Percentiles rank a stretch among this genome's conserved stretches.
Conservation (phyloP, 2,329 filamentous ascomycete species). For the Ceratocystis huliohia region DNA sequence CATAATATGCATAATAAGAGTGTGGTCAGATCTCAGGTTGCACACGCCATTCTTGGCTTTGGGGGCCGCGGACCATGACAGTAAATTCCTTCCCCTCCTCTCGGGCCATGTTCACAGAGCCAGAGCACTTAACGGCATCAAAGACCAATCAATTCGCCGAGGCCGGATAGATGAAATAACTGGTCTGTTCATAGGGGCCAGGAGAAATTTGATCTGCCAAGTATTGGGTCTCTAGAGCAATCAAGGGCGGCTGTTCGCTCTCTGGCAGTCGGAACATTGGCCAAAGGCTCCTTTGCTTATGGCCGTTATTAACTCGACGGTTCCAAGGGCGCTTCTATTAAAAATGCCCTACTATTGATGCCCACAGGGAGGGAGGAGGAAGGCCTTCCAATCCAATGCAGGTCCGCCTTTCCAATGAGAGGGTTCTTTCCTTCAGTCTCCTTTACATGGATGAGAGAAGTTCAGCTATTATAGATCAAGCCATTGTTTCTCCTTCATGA, state of each 20-base stretch:
- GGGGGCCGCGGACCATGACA: not conserved
- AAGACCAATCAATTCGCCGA: not conserved
- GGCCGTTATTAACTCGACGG: not conserved
- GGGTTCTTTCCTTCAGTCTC: not conserved
- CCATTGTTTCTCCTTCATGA: conserved; percentile 4
- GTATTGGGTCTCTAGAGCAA: not conserved
- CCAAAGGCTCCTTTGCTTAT: not conserved
- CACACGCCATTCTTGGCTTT: not conserved
- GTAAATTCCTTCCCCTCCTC: not conserved
- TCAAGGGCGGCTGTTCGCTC: no score
- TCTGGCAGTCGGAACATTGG: not conserved
- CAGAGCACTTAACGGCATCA: not conserved
- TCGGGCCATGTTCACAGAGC: not conserved
- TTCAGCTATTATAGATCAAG: not conserved
- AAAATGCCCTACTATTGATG: not conserved
- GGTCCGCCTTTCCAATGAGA: not conserved
- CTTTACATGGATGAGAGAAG: not conserved
- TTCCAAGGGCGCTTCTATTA: not conserved
- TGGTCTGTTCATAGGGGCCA: not conserved
- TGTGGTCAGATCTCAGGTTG: conserved; percentile 1
- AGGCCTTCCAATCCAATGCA: not conserved
- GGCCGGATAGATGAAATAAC: not conserved
- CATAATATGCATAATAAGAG: not conserved
- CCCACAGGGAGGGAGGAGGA: not conserved
- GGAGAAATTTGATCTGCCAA: not conserved